Conservation (phyloP, 2,329 filamentous ascomycete genomes). For the Penicillium capsulatum region DNA sequence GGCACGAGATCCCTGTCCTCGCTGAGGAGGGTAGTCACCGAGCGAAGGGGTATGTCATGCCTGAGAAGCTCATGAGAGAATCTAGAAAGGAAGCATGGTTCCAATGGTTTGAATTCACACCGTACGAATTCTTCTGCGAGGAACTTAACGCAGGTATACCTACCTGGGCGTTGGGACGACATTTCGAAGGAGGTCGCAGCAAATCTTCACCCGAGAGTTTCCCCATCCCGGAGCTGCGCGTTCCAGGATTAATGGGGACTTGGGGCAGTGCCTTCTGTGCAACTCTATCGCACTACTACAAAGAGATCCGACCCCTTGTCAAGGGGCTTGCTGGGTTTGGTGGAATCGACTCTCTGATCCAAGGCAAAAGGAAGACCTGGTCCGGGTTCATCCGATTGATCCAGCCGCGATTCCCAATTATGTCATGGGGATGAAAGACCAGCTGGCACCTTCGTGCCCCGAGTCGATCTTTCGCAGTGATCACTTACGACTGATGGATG, state of each 20-base stretch:
- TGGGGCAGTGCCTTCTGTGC: constrained; percentile 97
- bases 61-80: constrained; percentile 42
- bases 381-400: constrained; percentile 91
- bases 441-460: constrained; percentile 72
- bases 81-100: constrained; percentile 75
- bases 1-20: constrained; percentile 82
- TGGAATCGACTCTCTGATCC: constrained; percentile 75
- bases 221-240: constrained; percentile 75
- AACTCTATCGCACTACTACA: constrained; percentile 92
- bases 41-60: constrained; percentile 24
- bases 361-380: constrained; percentile 77
- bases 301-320: constrained; percentile 80
- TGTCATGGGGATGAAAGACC: constrained; percentile 71
- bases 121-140: constrained; percentile 93
- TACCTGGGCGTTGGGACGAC: constrained; percentile 85
- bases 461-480: constrained; percentile 66
- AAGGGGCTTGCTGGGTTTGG: constrained; percentile 69
- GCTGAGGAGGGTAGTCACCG: constrained; percentile 32
- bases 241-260: constrained; percentile 84
- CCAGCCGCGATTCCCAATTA: constrained; percentile 90
- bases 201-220: constrained; percentile 60
- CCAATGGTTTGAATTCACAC: constrained; percentile 95
- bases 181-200: constrained; percentile 69
- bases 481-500: constrained; percentile 86
- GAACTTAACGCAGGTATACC: constrained; percentile 89